These are phyloP conservation scores for Globisporangium nunn DNA, from an alignment of 352 stramenopile species.

Conservation along the genomic window DNA sequence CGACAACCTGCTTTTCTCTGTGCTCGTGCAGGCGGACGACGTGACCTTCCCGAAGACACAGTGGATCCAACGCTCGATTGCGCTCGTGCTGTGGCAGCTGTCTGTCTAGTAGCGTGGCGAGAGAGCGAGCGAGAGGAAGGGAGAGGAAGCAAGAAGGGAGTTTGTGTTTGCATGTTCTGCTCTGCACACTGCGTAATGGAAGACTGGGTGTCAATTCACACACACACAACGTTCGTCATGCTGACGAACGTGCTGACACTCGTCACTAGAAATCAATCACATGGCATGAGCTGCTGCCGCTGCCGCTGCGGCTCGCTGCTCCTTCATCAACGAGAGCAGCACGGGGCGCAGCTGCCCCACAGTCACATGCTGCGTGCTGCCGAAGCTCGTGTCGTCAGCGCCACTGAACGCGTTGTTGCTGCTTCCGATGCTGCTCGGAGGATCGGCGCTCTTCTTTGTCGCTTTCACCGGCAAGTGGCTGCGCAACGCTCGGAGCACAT, in stretches of 20 bases:
- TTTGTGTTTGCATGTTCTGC: slow-evolving; percentile 7
- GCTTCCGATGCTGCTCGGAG: not conserved
- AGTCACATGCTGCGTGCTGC: slow-evolving; percentile 25
- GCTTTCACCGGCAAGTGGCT: slow-evolving; percentile 20
- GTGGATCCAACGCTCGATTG: slow-evolving; percentile 80
- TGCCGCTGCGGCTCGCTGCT: slow-evolving; percentile 12
- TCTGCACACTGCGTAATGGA: not conserved
- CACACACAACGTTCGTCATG: not conserved
- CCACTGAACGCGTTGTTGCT: not conserved
- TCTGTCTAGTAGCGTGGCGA: slow-evolving; percentile 13
- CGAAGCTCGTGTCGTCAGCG: not conserved
- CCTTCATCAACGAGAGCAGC: slow-evolving; percentile 32
- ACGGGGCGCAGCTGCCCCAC: slow-evolving; percentile 42
- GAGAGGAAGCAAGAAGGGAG: not conserved
- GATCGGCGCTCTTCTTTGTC: not conserved
- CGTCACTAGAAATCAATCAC: not conserved
- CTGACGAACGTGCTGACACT: not conserved
- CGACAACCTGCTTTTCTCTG: slow-evolving; percentile 75
- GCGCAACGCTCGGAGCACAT: slow-evolving; percentile 48
- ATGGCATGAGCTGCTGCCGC: not conserved
- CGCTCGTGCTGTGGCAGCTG: slow-evolving; percentile 75
- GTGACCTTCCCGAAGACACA: slow-evolving; percentile 43
- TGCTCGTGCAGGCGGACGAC: slow-evolving; percentile 54
- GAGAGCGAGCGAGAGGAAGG: not conserved
- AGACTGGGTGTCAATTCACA: not conserved